A percentile compares a stretch with the other conserved stretches of the same genome.
Conservation (phyloP, 2,329 filamentous ascomycete genomes). For the Triangularia setosa region DNA sequence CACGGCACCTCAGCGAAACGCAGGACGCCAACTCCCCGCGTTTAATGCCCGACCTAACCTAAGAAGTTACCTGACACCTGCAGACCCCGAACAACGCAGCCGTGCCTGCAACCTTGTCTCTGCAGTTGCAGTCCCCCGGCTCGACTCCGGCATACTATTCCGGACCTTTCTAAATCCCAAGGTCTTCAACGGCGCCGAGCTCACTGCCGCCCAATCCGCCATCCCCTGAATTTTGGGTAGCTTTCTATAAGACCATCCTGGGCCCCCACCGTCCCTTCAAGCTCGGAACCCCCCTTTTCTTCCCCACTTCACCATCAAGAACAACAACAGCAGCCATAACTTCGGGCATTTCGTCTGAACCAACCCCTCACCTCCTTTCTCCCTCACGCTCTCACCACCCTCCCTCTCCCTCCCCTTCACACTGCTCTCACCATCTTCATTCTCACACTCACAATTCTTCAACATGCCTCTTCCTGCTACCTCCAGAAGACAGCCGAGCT, state of each 20-base stretch:
- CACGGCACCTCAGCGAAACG: constrained; percentile 16
- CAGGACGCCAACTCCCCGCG: constrained; percentile 24
- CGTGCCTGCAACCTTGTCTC: constrained; percentile 8
- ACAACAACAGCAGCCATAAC: not conserved
- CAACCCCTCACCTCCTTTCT: not conserved
- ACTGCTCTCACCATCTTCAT: not conserved
- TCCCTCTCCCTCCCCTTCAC: not conserved
- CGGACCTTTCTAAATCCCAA: constrained; percentile 10
- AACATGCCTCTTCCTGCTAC: constrained; percentile 31
- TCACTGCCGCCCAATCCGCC: constrained; percentile 19
- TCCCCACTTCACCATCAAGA: constrained; percentile 1
- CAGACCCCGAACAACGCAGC: constrained; percentile 23
- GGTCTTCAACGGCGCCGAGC: not conserved
- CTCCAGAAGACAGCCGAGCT: constrained; percentile 33
- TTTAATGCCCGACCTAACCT: constrained; percentile 30
- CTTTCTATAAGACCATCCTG: constrained; percentile 16
- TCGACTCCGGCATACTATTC: constrained; percentile 17
- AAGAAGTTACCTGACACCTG: constrained; percentile 14
- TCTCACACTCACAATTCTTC: constrained; percentile 21
- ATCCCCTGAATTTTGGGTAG: not conserved
- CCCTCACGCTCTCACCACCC: not conserved
- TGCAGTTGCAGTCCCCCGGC: constrained; percentile 15
- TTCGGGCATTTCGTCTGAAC: not conserved
- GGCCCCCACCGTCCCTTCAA: constrained; percentile 13
- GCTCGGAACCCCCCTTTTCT: not conserved